These are phyloP conservation scores for Saraca asoca DNA, from an alignment of 331 rosid genomes.

Conservation along the genomic window DNA sequence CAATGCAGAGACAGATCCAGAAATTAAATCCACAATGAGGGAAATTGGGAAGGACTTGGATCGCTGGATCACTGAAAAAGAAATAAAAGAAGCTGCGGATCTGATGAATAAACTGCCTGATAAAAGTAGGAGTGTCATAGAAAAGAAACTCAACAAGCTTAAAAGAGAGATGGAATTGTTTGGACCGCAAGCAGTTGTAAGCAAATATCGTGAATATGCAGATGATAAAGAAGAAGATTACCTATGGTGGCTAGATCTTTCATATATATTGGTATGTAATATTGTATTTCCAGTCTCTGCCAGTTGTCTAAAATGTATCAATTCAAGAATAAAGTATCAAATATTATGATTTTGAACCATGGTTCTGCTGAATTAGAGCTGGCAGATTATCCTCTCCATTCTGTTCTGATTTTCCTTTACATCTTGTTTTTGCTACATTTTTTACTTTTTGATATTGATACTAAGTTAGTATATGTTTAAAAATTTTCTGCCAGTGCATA, in stretches of 20 bases:
- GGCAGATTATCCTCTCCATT: neutral
- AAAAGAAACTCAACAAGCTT: constrained; percentile 78
- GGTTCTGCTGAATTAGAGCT: constrained; percentile 29
- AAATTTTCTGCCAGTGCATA: constrained; percentile 70
- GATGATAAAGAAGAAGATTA: constrained; percentile 80
- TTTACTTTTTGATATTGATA: neutral
- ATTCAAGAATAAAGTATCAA: neutral
- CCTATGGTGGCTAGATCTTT: constrained; percentile 95
- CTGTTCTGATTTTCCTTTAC: neutral
- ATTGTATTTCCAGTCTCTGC: constrained; percentile 23
- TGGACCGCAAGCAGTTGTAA: constrained; percentile 92
- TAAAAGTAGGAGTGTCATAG: constrained; percentile 58
- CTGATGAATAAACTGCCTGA: constrained; percentile 64
- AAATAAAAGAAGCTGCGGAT: constrained; percentile 81
- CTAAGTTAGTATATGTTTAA: constrained; percentile 28
- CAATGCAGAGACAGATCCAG: constrained; percentile 87
- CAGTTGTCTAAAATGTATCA: constrained; percentile 11
- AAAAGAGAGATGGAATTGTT: constrained; percentile 93
- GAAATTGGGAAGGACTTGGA: constrained; percentile 87
- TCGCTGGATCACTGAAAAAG: constrained; percentile 91
- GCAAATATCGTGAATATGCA: constrained; percentile 85
- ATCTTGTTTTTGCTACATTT: neutral
- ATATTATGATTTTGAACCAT: constrained; percentile 6
- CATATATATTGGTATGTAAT: constrained; percentile 66
- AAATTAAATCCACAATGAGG: constrained; percentile 70